phyloP scores from a whole-genome alignment of 2,329 filamentous ascomycete genomes.

The Fusarium acutatum region DNA sequence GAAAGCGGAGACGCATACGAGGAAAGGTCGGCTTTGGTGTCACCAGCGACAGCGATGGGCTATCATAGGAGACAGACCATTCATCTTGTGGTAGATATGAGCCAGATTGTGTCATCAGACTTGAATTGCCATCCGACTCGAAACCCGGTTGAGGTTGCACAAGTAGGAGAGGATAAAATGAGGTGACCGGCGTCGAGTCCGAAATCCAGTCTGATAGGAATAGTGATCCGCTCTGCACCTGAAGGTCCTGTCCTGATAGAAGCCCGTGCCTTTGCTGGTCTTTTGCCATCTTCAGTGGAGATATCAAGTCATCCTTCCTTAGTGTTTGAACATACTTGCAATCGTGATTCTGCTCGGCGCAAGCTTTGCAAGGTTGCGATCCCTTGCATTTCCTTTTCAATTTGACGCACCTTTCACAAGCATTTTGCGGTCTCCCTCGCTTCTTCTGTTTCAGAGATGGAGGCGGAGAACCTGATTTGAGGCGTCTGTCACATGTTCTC shows the following conservation, averaged over 20 bases:
- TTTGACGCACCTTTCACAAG: constrained; percentile 1
- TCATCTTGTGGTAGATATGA: not conserved
- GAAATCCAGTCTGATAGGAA: not conserved
- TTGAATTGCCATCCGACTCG: not conserved
- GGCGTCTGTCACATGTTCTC: constrained; percentile 1
- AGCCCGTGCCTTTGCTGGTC: not conserved
- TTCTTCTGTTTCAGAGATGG: not conserved
- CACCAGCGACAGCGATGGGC: not conserved
- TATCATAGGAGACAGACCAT: not conserved
- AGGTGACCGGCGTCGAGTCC: not conserved
- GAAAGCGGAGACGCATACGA: not conserved
- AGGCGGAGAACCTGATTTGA: not conserved
- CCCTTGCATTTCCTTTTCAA: constrained; percentile 11
- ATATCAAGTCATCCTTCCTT: not conserved
- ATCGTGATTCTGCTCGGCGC: not conserved
- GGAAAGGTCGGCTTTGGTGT: not conserved
- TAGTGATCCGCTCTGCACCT: not conserved
- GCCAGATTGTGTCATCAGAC: not conserved
- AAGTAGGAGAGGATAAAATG: not conserved
- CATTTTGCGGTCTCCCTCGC: not conserved
- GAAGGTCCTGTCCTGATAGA: not conserved
- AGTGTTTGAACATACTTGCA: not conserved
- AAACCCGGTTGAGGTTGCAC: not conserved
- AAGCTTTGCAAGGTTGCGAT: not conserved
- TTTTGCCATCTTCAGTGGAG: not conserved